Percentiles rank a stretch among this genome's conserved stretches.
These are phyloP conservation scores for Diaporthe vaccinii DNA, from an alignment of 2,329 filamentous ascomycete genomes.

Conservation along the genomic window DNA sequence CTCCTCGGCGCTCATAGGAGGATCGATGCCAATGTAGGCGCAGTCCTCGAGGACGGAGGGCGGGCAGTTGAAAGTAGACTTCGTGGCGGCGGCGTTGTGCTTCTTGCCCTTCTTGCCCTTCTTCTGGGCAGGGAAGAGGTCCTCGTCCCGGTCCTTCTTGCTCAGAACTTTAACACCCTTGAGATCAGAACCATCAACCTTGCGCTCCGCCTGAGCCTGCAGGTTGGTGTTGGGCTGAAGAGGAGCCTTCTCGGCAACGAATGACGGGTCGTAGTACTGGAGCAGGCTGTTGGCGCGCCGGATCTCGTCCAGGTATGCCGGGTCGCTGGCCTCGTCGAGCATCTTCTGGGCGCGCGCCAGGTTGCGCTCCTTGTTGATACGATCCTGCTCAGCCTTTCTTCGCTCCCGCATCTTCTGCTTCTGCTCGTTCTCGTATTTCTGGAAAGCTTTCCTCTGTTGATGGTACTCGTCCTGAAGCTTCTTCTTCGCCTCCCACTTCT, in stretches of 20 bases:
- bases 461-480: slow-evolving; percentile 93
- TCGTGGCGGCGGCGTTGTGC: slow-evolving; percentile 65
- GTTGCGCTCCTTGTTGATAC: slow-evolving; percentile 78
- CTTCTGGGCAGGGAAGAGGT: slow-evolving; percentile 84
- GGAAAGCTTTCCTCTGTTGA: slow-evolving; percentile 83
- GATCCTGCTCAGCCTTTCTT: slow-evolving; percentile 84
- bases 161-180: slow-evolving; percentile 87
- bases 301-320: slow-evolving; percentile 94
- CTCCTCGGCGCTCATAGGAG: slow-evolving; percentile 88
- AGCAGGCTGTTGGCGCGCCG: slow-evolving; percentile 89
- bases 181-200: slow-evolving; percentile 84
- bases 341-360: slow-evolving; percentile 82
- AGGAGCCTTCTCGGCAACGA: slow-evolving; percentile 71
- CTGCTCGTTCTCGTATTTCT: slow-evolving; percentile 86
- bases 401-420: slow-evolving; percentile 83
- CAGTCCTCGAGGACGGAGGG: slow-evolving; percentile 94
- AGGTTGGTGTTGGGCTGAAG: slow-evolving; percentile 78
- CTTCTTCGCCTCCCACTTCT: slow-evolving; percentile 85
- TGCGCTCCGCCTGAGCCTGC: slow-evolving; percentile 83
- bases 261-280: slow-evolving; percentile 87
- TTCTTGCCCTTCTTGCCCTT: slow-evolving; percentile 93
- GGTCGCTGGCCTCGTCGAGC: slow-evolving; percentile 85
- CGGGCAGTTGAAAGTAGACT: slow-evolving; percentile 80
- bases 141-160: slow-evolving; percentile 91
- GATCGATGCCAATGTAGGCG: slow-evolving; percentile 84